These are phyloP conservation scores for Botrytis tulipae DNA, from an alignment of 2,329 filamentous ascomycete species.

Conservation along the genomic window DNA sequence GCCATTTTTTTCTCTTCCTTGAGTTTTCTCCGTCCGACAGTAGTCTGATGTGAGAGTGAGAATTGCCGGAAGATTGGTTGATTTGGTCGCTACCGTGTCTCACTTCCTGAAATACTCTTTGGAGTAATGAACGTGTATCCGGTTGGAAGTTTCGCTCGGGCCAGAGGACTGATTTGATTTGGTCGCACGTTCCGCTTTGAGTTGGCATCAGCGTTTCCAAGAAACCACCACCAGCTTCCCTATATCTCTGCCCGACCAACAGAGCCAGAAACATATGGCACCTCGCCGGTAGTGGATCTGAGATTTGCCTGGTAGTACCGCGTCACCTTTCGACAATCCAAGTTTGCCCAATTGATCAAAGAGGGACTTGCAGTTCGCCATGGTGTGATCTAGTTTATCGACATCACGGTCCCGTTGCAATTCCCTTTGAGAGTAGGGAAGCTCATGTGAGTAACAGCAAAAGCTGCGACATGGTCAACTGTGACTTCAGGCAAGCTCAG, in stretches of 20 bases:
- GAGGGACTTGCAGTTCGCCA: not conserved
- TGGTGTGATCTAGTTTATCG: not conserved
- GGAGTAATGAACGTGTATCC: not conserved
- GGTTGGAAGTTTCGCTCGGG: not conserved
- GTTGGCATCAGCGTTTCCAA: no score
- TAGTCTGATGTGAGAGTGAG: no score
- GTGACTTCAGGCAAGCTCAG: not conserved
- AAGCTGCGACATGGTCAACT: not conserved
- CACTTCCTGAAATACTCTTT: conserved; percentile 34
- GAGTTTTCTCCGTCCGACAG: no score
- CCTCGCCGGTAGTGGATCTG: no score
- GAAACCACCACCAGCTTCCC: no score
- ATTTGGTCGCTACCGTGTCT: conserved; percentile 31
- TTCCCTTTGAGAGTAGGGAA: not conserved
- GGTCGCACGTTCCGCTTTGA: not conserved
- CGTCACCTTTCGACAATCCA: not conserved
- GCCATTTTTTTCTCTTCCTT: no score
- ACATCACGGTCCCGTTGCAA: not conserved
- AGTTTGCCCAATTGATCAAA: conserved; percentile 2
- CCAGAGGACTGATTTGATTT: not conserved
- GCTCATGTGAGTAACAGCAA: not conserved
- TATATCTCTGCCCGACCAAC: no score
- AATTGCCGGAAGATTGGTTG: not conserved
- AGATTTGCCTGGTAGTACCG: conserved; percentile 34
- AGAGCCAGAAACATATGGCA: no score